Percentiles rank a stretch among this genome's conserved stretches.
phyloP scores from a whole-genome alignment of 2,329 filamentous ascomycete genomes.

The Hypoxylon sp. region DNA sequence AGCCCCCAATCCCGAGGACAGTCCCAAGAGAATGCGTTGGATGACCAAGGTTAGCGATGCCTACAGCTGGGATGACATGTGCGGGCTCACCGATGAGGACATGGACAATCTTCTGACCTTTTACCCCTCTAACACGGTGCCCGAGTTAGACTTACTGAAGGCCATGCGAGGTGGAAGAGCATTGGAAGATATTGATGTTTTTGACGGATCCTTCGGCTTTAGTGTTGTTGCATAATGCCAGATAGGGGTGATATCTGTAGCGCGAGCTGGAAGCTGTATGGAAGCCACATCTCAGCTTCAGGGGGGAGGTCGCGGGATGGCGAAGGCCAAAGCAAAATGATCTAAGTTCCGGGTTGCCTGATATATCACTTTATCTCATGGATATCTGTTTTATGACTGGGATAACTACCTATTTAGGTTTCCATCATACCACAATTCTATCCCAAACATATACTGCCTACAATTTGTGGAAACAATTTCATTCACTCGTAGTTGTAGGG shows the following conservation, averaged over 20 bases:
- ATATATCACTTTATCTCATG: not conserved
- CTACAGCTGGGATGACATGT: slow-evolving; percentile 88
- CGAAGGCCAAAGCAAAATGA: not conserved
- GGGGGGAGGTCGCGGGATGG: slow-evolving; percentile 1
- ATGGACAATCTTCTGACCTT: slow-evolving; percentile 88
- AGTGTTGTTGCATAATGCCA: slow-evolving; percentile 62
- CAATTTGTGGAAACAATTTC: not conserved
- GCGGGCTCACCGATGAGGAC: slow-evolving; percentile 83
- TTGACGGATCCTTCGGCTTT: slow-evolving; percentile 73
- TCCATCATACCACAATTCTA: not conserved
- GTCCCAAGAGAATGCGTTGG: slow-evolving; percentile 93
- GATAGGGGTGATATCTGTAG: not conserved
- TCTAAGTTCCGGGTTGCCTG: not conserved
- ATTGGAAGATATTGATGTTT: slow-evolving; percentile 66
- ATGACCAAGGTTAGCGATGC: slow-evolving; percentile 93
- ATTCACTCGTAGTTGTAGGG: not conserved
- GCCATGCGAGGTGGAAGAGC: slow-evolving; percentile 66
- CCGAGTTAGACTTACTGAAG: slow-evolving; percentile 68
- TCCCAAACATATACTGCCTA: not conserved
- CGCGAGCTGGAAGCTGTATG: not conserved
- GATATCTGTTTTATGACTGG: not conserved
- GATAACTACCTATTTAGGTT: not conserved
- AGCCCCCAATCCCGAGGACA: slow-evolving; percentile 80
- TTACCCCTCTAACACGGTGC: slow-evolving; percentile 73
- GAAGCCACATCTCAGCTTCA: not conserved